phyloP scores from a whole-genome alignment of 2,329 filamentous ascomycete species.

The Trichoderma harzianum region DNA sequence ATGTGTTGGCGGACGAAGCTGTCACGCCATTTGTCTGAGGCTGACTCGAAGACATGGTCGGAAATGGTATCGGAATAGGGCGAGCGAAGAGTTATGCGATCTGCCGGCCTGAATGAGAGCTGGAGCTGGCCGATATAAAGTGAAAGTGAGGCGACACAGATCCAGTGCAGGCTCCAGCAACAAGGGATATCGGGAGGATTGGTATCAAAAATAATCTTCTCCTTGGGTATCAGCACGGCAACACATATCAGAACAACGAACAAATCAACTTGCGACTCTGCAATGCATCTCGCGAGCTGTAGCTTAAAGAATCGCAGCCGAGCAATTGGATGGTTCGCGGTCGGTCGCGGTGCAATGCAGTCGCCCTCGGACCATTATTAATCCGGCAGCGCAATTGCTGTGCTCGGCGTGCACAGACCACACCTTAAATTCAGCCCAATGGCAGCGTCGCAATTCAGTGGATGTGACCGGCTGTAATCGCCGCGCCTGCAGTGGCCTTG shows the following conservation, averaged over 20 bases:
- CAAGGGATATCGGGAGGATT: neutral
- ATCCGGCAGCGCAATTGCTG: constrained; percentile 22
- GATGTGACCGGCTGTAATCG: neutral
- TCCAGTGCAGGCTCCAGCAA: neutral
- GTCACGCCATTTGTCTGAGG: constrained; percentile 55
- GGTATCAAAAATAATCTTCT: neutral
- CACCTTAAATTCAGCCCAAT: constrained; percentile 30
- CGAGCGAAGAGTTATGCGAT: neutral
- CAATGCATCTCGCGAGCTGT: neutral
- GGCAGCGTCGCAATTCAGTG: neutral
- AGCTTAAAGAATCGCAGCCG: neutral
- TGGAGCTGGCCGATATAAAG: neutral
- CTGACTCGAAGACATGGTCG: constrained; percentile 35
- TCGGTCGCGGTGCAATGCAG: neutral
- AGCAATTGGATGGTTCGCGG: neutral
- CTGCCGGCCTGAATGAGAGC: neutral
- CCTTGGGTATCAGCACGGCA: neutral
- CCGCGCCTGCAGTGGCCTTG: neutral
- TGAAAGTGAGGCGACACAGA: neutral
- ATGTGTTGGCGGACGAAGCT: constrained; percentile 37
- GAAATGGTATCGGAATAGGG: neutral
- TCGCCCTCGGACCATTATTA: constrained; percentile 19
- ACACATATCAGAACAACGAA: neutral
- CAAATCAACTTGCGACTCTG: neutral
- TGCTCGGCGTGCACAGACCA: constrained; percentile 30